A percentile compares a stretch with the other conserved stretches of the same genome.
These are phyloP conservation scores for Agrocybe pediades DNA, from an alignment of 768 basidiomycete species.

Conservation along the genomic window DNA sequence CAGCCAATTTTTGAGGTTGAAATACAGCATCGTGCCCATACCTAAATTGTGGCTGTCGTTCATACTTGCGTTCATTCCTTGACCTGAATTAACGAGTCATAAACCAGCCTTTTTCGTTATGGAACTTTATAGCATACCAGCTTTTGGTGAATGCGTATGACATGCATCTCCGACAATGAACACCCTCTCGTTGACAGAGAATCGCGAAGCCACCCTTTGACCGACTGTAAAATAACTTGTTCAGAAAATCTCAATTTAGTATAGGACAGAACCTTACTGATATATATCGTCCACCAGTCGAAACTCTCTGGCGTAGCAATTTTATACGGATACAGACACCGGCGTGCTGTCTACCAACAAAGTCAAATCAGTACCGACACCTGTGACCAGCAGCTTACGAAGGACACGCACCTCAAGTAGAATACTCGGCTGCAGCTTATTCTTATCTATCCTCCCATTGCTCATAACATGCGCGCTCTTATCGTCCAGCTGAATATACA, in stretches of 20 bases:
- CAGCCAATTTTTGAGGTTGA: neutral
- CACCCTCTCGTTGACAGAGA: conserved; percentile 59
- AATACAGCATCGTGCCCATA: conserved; percentile 20
- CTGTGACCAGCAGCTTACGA: neutral
- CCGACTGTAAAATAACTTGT: conserved; percentile 47
- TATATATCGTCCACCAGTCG: conserved; percentile 77
- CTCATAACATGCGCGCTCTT: conserved; percentile 42
- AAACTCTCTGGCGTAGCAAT: conserved; percentile 49
- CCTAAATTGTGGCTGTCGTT: conserved; percentile 74
- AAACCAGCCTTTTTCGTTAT: neutral
- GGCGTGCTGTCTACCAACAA: conserved; percentile 48
- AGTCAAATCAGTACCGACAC: neutral
- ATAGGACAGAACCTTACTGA: conserved; percentile 42
- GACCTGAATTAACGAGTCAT: conserved; percentile 38
- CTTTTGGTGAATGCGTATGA: conserved; percentile 69
- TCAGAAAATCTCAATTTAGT: neutral
- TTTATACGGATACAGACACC: conserved; percentile 57
- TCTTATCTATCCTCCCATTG: conserved; percentile 57
- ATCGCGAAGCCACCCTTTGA: conserved; percentile 71
- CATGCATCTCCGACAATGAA: conserved; percentile 82
- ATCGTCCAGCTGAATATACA: conserved; percentile 71
- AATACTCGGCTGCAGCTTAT: conserved; percentile 46
- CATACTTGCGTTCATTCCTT: conserved; percentile 81
- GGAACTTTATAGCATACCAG: conserved; percentile 38
- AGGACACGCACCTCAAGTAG: conserved; percentile 50